phyloP scores from a whole-genome alignment of 2,329 filamentous ascomycete species.

The Boeremia lycopersici region DNA sequence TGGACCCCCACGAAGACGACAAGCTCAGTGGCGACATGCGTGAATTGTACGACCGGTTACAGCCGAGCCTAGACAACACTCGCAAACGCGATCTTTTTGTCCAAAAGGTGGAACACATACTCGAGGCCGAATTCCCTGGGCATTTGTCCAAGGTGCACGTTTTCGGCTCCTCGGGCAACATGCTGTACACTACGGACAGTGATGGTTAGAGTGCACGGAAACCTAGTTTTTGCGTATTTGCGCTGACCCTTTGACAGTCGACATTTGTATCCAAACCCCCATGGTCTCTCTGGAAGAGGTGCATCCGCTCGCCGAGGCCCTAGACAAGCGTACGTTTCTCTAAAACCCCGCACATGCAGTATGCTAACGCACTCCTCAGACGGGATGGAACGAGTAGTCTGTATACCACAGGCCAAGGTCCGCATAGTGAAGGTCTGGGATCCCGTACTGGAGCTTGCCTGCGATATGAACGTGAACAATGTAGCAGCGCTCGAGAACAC shows the following conservation, averaged over 20 bases:
- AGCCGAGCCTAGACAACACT: slow-evolving; percentile 81
- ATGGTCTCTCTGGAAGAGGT: slow-evolving; percentile 88
- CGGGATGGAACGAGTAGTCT: slow-evolving; percentile 96
- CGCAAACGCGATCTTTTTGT: slow-evolving; percentile 76
- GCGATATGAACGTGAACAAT: slow-evolving; percentile 99
- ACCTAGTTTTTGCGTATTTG: not conserved
- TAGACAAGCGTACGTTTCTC: slow-evolving; percentile 72
- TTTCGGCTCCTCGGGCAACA: slow-evolving; percentile 97
- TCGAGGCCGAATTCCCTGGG: slow-evolving; percentile 91
- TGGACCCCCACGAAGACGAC: slow-evolving; percentile 49
- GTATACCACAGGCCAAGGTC: slow-evolving; percentile 92
- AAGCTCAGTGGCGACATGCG: slow-evolving; percentile 81
- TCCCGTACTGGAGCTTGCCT: slow-evolving; percentile 84
- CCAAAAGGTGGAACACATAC: slow-evolving; percentile 83
- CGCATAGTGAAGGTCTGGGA: slow-evolving; percentile 99
- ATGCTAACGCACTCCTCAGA: slow-evolving; percentile 61
- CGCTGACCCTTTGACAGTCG: slow-evolving; percentile 66
- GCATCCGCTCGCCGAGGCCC: slow-evolving; percentile 84
- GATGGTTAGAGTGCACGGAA: slow-evolving; percentile 68
- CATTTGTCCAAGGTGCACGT: slow-evolving; percentile 88
- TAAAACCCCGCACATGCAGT: not conserved
- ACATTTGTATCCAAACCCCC: slow-evolving; percentile 94
- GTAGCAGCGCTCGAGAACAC: slow-evolving; percentile 94
- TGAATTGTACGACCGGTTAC: slow-evolving; percentile 81
- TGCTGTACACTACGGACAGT: slow-evolving; percentile 92